phyloP scores from a whole-genome alignment of 2,329 filamentous ascomycete genomes.

The Xylariales sp. region DNA sequence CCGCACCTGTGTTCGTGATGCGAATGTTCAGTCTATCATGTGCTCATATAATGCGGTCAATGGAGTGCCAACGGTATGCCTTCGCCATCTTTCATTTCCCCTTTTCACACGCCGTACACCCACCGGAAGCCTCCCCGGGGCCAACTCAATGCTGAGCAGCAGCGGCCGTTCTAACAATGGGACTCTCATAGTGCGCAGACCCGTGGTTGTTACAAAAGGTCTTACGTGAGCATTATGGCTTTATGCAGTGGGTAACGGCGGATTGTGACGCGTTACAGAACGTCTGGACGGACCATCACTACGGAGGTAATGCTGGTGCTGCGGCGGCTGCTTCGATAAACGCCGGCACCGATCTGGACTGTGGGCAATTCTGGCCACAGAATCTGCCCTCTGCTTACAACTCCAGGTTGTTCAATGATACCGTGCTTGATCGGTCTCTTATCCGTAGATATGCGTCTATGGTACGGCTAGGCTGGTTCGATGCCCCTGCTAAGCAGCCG shows the following conservation, averaged over 20 bases:
- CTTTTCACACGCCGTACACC: not conserved
- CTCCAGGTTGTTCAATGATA: conserved; percentile 55
- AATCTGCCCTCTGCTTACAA: conserved; percentile 49
- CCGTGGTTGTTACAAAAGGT: conserved; percentile 69
- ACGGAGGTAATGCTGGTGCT: conserved; percentile 49
- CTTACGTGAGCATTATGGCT: conserved; percentile 73
- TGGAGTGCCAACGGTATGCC: conserved; percentile 64
- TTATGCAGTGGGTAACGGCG: conserved; percentile 70
- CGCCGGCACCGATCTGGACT: conserved; percentile 54
- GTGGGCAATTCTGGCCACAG: conserved; percentile 47
- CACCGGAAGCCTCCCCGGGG: not conserved
- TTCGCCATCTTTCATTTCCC: not conserved
- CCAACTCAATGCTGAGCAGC: not conserved
- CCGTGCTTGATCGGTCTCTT: conserved; percentile 61
- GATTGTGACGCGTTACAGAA: conserved; percentile 74
- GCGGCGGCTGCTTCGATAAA: conserved; percentile 52
- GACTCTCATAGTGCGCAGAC: conserved; percentile 61
- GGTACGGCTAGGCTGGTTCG: conserved; percentile 68
- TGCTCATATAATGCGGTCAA: conserved; percentile 74
- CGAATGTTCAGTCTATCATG: conserved; percentile 68
- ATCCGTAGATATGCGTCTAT: conserved; percentile 65
- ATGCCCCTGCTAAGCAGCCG: conserved; percentile 55
- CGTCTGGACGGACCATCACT: conserved; percentile 61
- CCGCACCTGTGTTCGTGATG: conserved; percentile 69
- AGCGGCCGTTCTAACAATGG: not conserved